Percentiles rank a stretch among this genome's conserved stretches.
Conservation (phyloP, 2,329 filamentous ascomycete species). For the Aspergillus hortae region DNA sequence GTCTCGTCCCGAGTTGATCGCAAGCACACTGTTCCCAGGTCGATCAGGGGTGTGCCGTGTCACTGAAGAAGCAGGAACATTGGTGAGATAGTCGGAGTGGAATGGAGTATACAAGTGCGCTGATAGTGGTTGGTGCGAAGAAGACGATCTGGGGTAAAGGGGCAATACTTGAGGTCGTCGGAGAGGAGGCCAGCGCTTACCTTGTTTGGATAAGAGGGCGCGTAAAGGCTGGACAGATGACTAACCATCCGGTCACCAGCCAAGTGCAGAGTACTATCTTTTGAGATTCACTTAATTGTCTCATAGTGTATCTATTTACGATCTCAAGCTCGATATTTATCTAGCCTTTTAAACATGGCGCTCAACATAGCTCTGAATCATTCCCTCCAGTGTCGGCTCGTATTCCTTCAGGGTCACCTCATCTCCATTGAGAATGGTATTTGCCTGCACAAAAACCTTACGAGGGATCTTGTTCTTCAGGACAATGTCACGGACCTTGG, state of each 20-base stretch:
- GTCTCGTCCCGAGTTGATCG: neutral
- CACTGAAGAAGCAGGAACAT: conserved; percentile 7
- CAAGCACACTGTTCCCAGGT: neutral
- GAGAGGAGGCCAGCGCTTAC: neutral
- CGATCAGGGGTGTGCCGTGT: conserved; percentile 7
- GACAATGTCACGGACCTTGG: conserved; percentile 65
- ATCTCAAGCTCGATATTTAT: neutral
- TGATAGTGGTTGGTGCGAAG: no score
- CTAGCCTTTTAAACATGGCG: conserved; percentile 36
- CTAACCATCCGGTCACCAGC: no score
- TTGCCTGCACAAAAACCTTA: conserved; percentile 86
- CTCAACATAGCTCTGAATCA: conserved; percentile 79
- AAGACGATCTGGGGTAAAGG: no score
- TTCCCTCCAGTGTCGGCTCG: conserved; percentile 72
- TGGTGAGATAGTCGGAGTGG: neutral
- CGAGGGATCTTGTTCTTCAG: conserved; percentile 58
- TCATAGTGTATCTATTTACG: neutral
- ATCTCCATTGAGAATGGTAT: conserved; percentile 69
- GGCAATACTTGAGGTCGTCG: neutral
- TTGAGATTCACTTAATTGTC: neutral
- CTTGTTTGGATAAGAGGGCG: no score
- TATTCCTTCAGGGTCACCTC: conserved; percentile 80
- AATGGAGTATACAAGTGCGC: no score
- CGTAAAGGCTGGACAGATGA: no score
- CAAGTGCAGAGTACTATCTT: no score